Base-by-base conservation (phyloP, 1,139 yeast species). In the Yamadazyma mexicana region DNA sequence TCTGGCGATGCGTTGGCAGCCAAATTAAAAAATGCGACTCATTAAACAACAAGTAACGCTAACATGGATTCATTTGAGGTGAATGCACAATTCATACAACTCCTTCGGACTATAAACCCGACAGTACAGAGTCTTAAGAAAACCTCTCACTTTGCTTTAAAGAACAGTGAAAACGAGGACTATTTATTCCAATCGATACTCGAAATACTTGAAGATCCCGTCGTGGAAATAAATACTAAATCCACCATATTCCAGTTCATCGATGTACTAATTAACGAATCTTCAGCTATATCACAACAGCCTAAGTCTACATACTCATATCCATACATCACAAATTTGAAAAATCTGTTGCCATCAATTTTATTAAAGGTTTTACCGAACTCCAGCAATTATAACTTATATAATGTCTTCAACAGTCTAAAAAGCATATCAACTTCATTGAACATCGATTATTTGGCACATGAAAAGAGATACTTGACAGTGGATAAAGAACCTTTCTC, bases 1-100 rank as follows among this genome's bases (percentile, higher is more conserved):
- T 5, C 22, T 20, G 22, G 22, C 5, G 22, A 20, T 20, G 22
- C 7, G 29, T 26, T 26, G 16, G 29, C 31, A 28, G 31, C 31
- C 31, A 28, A 28, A 28, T 26, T 5, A 12, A 24, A 24, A 24
- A 24, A 27, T 27, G 30, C 30, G 30, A 27, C 8, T 20, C 22
- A 5, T 6, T 20, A 20, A 20, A 20, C 22, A 6, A 20, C 8
- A 20, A 20, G 5, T 24, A 7, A 24, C 27, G n/a, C 14, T 14
- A 24, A 22, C 17, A 84, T 86, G 92, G 95, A 86, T 55, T 80
- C 92, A 1, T 84, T 86, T 58, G 94, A 84, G 55, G 86, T 88
- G 2, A 76, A 88, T 42, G 66, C 85, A 34, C 83, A 81, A 57
- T 82, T 88, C 51, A 66, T 76, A 12, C 85, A 80, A 53, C 72